Conservation (phyloP, 306 rosid species). For the Corylus avellana region DNA sequence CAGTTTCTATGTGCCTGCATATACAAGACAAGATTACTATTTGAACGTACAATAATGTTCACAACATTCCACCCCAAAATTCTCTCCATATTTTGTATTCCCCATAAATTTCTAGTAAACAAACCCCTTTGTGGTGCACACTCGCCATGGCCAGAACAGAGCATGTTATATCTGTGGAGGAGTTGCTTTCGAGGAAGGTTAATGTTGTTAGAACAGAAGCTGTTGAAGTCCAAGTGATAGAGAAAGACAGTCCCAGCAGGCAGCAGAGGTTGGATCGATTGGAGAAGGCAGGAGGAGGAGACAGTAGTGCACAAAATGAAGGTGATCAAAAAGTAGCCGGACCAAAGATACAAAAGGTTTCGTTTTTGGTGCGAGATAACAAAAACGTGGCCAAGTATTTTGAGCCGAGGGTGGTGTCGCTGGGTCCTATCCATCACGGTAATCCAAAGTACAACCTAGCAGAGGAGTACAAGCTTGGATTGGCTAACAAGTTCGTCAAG, state of each 20-base stretch:
- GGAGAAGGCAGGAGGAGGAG: not conserved
- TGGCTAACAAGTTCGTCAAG: constrained; percentile 1
- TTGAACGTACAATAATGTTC: not conserved
- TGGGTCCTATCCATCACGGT: constrained; percentile 29
- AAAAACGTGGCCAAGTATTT: not conserved
- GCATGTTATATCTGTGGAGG: constrained; percentile 2
- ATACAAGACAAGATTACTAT: too few relatives aligned
- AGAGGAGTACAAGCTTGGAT: constrained; percentile 5
- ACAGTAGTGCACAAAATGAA: not conserved
- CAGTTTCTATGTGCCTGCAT: too few relatives aligned
- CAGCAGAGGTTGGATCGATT: not conserved
- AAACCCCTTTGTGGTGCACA: not conserved
- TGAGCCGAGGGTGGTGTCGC: constrained; percentile 18
- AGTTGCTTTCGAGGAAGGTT: not conserved
- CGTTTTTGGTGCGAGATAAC: not conserved
- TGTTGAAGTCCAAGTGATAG: too few relatives aligned
- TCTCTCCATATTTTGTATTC: too few relatives aligned
- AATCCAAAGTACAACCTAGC: not conserved
- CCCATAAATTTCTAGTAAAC: too few relatives aligned
- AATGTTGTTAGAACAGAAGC: not conserved
- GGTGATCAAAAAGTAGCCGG: too few relatives aligned
- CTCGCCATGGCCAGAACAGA: not conserved
- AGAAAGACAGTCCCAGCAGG: too few relatives aligned
- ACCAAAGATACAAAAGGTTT: constrained; percentile 26
- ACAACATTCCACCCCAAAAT: too few relatives aligned